These are phyloP conservation scores for Stephanodiscus triporus DNA, from an alignment of 108 stramenopile species.

Conservation along the genomic window DNA sequence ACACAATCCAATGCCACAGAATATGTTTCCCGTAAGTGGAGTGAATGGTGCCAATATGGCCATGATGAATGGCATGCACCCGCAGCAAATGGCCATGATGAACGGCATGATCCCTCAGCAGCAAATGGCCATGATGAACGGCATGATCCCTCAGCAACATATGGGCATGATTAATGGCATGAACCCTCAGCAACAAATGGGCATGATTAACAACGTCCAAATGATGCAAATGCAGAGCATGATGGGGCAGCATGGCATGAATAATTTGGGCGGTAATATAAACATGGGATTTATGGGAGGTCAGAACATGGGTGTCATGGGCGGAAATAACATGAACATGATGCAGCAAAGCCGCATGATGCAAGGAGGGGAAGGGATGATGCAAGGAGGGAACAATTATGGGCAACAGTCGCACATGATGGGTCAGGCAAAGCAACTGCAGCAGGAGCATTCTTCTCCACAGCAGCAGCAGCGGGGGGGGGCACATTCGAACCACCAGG, in stretches of 20 bases:
- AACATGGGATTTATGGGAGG: slow-evolving; percentile 33
- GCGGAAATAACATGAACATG: slow-evolving; percentile 42
- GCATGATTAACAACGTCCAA: slow-evolving; percentile 34
- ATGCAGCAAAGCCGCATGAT: slow-evolving; percentile 36
- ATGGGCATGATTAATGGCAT: slow-evolving; percentile 41
- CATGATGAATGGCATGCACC: slow-evolving; percentile 35
- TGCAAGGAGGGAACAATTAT: slow-evolving; percentile 32
- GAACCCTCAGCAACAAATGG: slow-evolving; percentile 45
- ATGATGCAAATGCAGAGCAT: slow-evolving; percentile 22
- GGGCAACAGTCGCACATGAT: slow-evolving; percentile 10
- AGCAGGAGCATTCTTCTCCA: slow-evolving; percentile 5
- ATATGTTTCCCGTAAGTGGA: slow-evolving; percentile 30
- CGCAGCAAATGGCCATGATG: slow-evolving; percentile 45
- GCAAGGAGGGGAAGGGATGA: slow-evolving; percentile 25
- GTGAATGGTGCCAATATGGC: slow-evolving; percentile 16
- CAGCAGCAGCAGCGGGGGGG: slow-evolving; percentile 28
- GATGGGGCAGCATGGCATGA: slow-evolving; percentile 24
- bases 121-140: slow-evolving; percentile 23
- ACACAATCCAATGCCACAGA: slow-evolving; percentile 39
- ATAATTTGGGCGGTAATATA: slow-evolving; percentile 13
- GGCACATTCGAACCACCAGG: slow-evolving; percentile 26
- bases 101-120: slow-evolving; percentile 19
- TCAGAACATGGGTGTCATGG: slow-evolving; percentile 15
- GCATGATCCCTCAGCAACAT: slow-evolving; percentile 10
- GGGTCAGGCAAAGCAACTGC: slow-evolving; percentile 20